phyloP scores from a whole-genome alignment of 225 moss, liverwort and hornwort species.

The Lunularia cruciata region DNA sequence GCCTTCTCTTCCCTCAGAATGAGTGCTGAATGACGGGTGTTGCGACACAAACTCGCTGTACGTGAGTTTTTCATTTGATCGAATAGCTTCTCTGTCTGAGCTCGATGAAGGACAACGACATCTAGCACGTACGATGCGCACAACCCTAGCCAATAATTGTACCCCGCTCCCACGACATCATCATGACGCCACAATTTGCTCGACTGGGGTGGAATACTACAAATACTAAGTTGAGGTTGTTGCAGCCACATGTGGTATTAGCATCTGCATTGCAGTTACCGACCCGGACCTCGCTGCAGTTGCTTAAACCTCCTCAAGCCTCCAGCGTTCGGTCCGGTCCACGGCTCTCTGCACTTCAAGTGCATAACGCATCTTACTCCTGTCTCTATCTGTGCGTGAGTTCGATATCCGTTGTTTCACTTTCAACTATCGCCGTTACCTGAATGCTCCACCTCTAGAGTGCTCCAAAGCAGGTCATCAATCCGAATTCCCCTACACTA shows the following conservation, averaged over 20 bases:
- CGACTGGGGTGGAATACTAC: constrained; percentile 10
- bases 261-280: constrained; percentile 1
- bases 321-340: neutral
- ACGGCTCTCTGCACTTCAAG: neutral
- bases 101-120: too few relatives aligned
- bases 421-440: neutral
- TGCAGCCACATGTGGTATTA: neutral
- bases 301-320: neutral
- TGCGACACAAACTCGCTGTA: neutral
- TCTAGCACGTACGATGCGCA: neutral
- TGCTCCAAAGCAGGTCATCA: constrained; percentile 3
- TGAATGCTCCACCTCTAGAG: neutral
- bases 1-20: neutral
- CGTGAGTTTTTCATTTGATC: neutral
- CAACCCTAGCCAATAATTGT: neutral
- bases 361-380: constrained; percentile 2
- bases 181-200: constrained; percentile 19
- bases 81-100: neutral
- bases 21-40: too few relatives aligned
- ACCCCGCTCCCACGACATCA: constrained; percentile 11
- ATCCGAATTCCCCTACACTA: neutral
- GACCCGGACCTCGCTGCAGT: neutral
- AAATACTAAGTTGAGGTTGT: neutral
- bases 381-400: constrained; percentile 22
- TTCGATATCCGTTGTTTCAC: constrained; percentile 8